Conservation (phyloP, 1,139 yeast genomes). For the Kluyveromyces sp. region DNA sequence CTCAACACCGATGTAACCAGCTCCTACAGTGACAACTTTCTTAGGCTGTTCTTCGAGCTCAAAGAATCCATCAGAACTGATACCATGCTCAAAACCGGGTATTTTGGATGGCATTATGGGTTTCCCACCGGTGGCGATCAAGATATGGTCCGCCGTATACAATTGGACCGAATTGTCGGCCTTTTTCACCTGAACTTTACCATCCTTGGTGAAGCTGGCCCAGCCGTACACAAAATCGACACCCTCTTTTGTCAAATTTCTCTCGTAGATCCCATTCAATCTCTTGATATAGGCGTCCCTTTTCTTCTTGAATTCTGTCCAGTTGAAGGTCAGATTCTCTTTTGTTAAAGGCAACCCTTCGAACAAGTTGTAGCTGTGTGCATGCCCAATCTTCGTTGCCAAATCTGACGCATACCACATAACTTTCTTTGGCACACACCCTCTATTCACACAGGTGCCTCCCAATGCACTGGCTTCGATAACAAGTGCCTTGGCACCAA, state of each 20-base stretch:
- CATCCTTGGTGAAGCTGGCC: conserved; percentile 66
- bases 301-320: conserved; percentile 74
- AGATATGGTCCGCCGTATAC: conserved; percentile 72
- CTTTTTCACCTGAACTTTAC: conserved; percentile 71
- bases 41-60: conserved; percentile 75
- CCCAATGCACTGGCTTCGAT: conserved; percentile 81
- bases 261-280: conserved; percentile 87
- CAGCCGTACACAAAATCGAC: conserved; percentile 85
- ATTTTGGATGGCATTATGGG: conserved; percentile 61
- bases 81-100: conserved; percentile 79
- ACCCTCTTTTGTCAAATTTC: conserved; percentile 78
- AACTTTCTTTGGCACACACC: conserved; percentile 97
- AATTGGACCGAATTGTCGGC: conserved; percentile 49
- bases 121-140: conserved; percentile 91
- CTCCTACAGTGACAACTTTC: conserved; percentile 91
- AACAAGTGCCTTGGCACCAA: conserved; percentile 82
- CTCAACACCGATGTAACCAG: conserved; percentile 96
- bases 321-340: conserved; percentile 49
- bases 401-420: conserved; percentile 97
- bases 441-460: conserved; percentile 98
- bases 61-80: conserved; percentile 88
- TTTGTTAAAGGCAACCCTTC: conserved; percentile 49
- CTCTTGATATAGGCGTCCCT: conserved; percentile 86
- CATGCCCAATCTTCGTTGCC: conserved; percentile 67
- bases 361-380: conserved; percentile 73